Conservation (phyloP, 352 stramenopile species). For the Globisporangium cederbergense region DNA sequence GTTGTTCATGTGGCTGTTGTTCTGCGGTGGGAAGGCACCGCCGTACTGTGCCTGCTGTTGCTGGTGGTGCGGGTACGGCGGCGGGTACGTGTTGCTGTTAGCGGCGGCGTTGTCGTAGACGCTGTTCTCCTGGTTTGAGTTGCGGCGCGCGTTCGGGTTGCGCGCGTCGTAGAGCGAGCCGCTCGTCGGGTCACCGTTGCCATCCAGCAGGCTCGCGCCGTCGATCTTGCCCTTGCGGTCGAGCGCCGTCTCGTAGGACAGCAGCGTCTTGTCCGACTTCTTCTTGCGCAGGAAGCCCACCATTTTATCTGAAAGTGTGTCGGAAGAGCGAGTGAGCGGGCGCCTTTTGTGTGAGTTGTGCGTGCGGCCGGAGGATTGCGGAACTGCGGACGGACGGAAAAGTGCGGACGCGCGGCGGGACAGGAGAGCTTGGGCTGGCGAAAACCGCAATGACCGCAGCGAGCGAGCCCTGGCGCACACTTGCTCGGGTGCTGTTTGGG, state of each 20-base stretch:
- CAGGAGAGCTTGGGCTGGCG: constrained; percentile 2
- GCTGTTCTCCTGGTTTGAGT: constrained; percentile 62
- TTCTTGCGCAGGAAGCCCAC: constrained; percentile 86
- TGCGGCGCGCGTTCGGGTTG: constrained; percentile 31
- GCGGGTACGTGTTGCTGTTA: constrained; percentile 45
- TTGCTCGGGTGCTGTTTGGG: background rate
- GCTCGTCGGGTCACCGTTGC: constrained; percentile 72
- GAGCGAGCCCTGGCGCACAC: background rate
- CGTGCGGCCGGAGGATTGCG: background rate
- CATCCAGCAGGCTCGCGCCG: constrained; percentile 76
- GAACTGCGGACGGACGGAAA: background rate
- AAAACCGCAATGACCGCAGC: constrained; percentile 10
- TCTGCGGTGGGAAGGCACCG: constrained; percentile 18
- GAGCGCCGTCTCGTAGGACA: constrained; percentile 69
- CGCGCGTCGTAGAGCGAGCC: constrained; percentile 65
- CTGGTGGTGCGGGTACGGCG: constrained; percentile 44
- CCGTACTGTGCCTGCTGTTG: constrained; percentile 26
- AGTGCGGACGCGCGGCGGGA: constrained; percentile 11
- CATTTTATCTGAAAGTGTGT: constrained; percentile 27
- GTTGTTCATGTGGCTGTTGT: constrained; percentile 1
- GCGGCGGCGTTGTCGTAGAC: constrained; percentile 14
- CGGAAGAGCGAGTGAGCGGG: background rate
- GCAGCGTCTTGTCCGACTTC: constrained; percentile 67
- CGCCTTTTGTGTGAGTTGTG: background rate
- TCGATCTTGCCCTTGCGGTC: constrained; percentile 85